A percentile compares a stretch with the other conserved stretches of the same genome.
Evolutionary conservation across 2,329 filamentous ascomycete species (phyloP).

Genomic region (Blumeriella jaapii): DNA sequence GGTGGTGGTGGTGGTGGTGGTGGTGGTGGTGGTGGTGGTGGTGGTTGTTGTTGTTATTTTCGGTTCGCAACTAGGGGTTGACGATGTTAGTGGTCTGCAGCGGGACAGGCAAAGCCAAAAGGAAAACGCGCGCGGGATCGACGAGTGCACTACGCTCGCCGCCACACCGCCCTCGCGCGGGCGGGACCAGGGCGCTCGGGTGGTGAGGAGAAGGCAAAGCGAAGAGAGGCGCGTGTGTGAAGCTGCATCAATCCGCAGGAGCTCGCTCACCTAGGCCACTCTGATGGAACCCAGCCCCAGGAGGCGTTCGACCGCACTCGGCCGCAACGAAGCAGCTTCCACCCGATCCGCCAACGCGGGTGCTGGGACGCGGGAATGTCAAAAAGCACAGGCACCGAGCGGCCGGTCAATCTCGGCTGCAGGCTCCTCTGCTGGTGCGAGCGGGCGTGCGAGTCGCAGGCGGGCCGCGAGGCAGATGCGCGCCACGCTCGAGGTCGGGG

Average conservation of each 20-base stretch:
- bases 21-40: too few species aligned
- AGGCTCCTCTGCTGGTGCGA: neutral
- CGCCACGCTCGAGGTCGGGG: too few species aligned
- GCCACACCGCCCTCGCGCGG: slow-evolving; percentile 17
- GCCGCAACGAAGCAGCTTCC: slow-evolving; percentile 14
- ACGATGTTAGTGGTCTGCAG: too few species aligned
- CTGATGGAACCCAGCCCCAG: slow-evolving; percentile 11
- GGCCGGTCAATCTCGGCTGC: slow-evolving; percentile 16
- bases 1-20: too few species aligned
- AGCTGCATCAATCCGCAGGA: slow-evolving; percentile 22
- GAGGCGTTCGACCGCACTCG: slow-evolving; percentile 17
- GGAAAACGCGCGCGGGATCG: too few species aligned
- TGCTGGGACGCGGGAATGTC: slow-evolving; percentile 18
- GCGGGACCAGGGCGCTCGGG: neutral
- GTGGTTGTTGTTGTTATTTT: too few species aligned
- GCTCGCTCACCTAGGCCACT: slow-evolving; percentile 16
- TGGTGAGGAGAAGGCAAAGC: neutral
- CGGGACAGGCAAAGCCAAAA: too few species aligned
- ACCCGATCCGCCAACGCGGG: slow-evolving; percentile 22
- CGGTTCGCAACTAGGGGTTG: too few species aligned
- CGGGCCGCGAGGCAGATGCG: neutral
- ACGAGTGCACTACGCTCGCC: slow-evolving; percentile 1
- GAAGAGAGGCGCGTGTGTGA: slow-evolving; percentile 14
- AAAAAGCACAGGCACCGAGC: slow-evolving; percentile 22
- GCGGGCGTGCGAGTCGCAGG: neutral